Evolutionary conservation across 78 protist genomes (phyloP), one percentile per base, ranked within the genome.

Genomic region (Isochrysis galbana): DNA sequence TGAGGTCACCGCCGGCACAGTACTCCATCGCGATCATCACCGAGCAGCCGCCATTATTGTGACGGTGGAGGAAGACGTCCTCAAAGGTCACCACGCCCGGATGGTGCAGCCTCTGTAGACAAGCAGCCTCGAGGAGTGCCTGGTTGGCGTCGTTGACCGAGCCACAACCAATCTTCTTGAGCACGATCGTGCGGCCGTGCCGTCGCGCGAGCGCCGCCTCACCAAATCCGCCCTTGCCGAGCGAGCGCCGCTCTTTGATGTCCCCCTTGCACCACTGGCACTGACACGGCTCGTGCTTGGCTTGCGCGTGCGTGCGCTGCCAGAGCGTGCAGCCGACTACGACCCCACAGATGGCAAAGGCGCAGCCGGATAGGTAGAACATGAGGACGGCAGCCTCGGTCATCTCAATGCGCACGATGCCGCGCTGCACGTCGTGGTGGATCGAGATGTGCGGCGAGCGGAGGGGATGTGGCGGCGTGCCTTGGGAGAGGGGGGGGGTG

Each of bases 1-100:
- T 77, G 32, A 77, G 84, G 84, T 77, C 84, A 29, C 84, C 84
- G 84, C 84, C 84, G 19, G 84, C 84, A 46, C 84, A 77, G 23
- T 17, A 77, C 84, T 77, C 84, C 84, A 77, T 77, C 84, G n/a
- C 84, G 84, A 77, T 17, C 34, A 4, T 3, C 46, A 77, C 84
- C 32, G 84, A 77, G 84, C 45, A 36, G 47, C 84, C 84, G 45
- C 84, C 84, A 42, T 72, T 72, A 7, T 72, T 42, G 82, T 72
- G 82, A 21, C 82, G 82, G 19, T 72, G 82, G n/a, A 72, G 4
- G 82, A 72, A 72, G 44, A 72, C 44, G 42, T 72, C 82, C 19
- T 72, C 82, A 34, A 72, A 72, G n/a, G 23, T 3, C 2, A 72
- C 82, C n/a, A 72, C 82, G 82, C n/a, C n/a, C 29, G 84, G 84